Evolutionary conservation across 345 rosid species (phyloP).

Genomic region (Corymbia maculata): DNA sequence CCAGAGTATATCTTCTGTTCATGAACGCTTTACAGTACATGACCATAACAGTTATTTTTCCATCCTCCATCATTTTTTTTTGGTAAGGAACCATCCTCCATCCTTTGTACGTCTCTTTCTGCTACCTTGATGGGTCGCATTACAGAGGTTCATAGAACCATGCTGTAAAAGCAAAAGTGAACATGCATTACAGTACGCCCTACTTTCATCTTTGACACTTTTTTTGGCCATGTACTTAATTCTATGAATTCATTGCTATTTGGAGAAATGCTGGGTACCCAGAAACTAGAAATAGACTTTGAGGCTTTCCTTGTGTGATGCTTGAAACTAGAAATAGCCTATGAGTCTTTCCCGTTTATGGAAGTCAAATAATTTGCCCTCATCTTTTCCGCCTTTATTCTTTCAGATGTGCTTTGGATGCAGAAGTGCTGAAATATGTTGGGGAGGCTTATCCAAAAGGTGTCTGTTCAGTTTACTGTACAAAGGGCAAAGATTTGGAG

Average conservation of each 20-base stretch:
- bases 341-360: neutral
- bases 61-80: neutral
- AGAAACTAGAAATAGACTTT: neutral
- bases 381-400: neutral
- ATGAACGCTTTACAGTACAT: neutral
- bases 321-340: neutral
- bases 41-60: neutral
- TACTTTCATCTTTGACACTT: neutral
- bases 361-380: neutral
- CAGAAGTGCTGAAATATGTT: slow-evolving; percentile 72
- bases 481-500: slow-evolving; percentile 67
- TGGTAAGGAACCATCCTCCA: neutral
- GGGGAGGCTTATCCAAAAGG: slow-evolving; percentile 95
- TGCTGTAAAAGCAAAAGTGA: neutral
- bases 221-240: neutral
- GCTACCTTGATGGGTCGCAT: neutral
- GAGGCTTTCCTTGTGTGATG: neutral
- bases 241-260: neutral
- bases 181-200: neutral
- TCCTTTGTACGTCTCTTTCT: neutral
- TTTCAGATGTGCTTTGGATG: slow-evolving; percentile 79
- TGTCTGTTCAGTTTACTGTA: slow-evolving; percentile 66
- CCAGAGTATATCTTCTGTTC: neutral
- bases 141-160: neutral
- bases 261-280: neutral